These are phyloP conservation scores for Lecanicillium sp. DNA, from an alignment of 2,329 filamentous ascomycete species.

Conservation along the genomic window DNA sequence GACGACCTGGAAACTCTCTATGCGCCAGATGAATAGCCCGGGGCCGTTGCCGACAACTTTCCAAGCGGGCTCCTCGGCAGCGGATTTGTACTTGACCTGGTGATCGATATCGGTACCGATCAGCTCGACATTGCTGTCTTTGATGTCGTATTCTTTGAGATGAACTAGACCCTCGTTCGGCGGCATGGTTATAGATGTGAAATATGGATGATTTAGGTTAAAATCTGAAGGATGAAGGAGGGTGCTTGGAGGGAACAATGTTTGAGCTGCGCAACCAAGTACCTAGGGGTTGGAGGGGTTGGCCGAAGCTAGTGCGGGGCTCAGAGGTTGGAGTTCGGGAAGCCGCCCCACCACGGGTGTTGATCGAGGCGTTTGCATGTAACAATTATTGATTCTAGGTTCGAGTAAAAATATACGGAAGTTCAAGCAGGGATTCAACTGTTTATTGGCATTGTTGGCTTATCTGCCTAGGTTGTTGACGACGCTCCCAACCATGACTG, in stretches of 20 bases:
- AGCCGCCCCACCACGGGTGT: constrained; percentile 4
- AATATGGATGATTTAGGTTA: background rate
- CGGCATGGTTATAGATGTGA: constrained; percentile 40
- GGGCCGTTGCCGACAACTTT: constrained; percentile 46
- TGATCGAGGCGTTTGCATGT: background rate
- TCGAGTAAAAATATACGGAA: too few relatives aligned
- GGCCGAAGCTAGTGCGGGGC: constrained; percentile 1
- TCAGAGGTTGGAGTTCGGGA: background rate
- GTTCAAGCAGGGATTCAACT: background rate
- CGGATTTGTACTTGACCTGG: constrained; percentile 61
- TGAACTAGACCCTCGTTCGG: constrained; percentile 58
- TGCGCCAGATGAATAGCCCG: constrained; percentile 59
- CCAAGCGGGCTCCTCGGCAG: constrained; percentile 61
- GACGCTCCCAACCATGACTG: constrained; percentile 88
- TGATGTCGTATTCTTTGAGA: constrained; percentile 58
- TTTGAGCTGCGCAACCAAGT: too few relatives aligned
- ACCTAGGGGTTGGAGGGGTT: constrained; percentile 4
- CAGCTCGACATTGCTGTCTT: constrained; percentile 62
- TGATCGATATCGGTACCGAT: constrained; percentile 60
- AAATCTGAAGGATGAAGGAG: background rate
- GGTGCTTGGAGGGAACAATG: background rate
- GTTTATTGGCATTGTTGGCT: background rate
- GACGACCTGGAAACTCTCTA: constrained; percentile 60
- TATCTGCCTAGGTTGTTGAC: constrained; percentile 48
- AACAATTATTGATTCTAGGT: background rate